phyloP scores from a whole-genome alignment of 192 early-diverging fungal genomes.

The Rhizophagus sp. region DNA sequence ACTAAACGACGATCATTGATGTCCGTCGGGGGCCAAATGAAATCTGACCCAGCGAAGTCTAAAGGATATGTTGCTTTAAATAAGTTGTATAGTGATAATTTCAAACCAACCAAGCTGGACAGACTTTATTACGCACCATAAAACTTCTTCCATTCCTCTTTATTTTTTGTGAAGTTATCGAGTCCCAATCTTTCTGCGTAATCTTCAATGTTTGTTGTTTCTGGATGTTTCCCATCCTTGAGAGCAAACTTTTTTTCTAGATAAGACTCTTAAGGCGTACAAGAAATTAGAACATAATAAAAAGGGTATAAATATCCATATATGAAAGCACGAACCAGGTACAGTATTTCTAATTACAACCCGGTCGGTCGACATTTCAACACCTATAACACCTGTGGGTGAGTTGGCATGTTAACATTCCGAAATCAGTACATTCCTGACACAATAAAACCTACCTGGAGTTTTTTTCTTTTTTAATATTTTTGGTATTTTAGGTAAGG shows the following conservation, averaged over 20 bases:
- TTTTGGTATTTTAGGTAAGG: no score
- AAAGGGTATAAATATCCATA: no score
- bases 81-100: neutral
- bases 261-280: no score
- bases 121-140: slow-evolving; percentile 21
- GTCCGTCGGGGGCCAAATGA: slow-evolving; percentile 6
- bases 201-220: slow-evolving; percentile 13
- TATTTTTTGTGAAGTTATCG: slow-evolving; percentile 25
- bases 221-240: neutral
- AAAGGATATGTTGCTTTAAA: slow-evolving; percentile 13
- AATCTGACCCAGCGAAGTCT: slow-evolving; percentile 16
- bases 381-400: slow-evolving; percentile 18
- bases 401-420: slow-evolving; percentile 9
- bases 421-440: slow-evolving; percentile 18
- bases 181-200: slow-evolving; percentile 19
- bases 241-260: no score
- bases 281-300: no score
- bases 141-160: slow-evolving; percentile 26
- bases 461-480: slow-evolving; percentile 17
- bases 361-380: slow-evolving; percentile 15
- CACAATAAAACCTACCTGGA: slow-evolving; percentile 8
- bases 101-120: slow-evolving; percentile 16
- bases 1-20: neutral
- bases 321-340: no score
- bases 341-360: neutral